Evolutionary conservation across 352 stramenopile species (phyloP).

Genomic region (Thraustochytrium striatum): DNA sequence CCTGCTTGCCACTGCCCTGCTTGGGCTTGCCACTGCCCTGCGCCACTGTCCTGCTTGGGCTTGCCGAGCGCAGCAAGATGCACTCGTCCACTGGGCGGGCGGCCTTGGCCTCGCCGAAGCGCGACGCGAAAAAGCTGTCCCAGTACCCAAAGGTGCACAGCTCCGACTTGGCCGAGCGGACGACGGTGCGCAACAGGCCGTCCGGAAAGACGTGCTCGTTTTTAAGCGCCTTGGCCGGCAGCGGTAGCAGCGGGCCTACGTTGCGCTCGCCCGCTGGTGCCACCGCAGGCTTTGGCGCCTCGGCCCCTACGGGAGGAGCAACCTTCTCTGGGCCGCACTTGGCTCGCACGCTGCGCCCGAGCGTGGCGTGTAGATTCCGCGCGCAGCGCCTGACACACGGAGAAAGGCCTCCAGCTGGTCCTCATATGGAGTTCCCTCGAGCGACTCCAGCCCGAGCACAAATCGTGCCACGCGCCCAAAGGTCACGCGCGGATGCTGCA

Average conservation of each 20-base stretch:
- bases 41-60: too few species aligned
- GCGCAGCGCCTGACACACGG: constrained; percentile 1
- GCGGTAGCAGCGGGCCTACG: not conserved
- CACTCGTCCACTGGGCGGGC: not conserved
- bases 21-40: too few species aligned
- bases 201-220: constrained; percentile 26
- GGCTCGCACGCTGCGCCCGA: not conserved
- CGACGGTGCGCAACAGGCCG: not conserved
- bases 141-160: constrained; percentile 37
- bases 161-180: constrained; percentile 13
- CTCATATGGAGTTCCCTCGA: constrained; percentile 17
- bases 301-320: not conserved
- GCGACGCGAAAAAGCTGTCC: constrained; percentile 25
- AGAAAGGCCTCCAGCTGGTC: constrained; percentile 49
- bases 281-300: too few species aligned
- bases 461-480: constrained; percentile 5
- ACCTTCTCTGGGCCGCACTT: not conserved
- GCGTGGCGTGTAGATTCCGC: constrained; percentile 35
- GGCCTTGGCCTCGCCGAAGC: not conserved
- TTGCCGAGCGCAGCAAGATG: not conserved
- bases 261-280: too few species aligned
- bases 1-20: not conserved
- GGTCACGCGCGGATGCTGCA: constrained; percentile 60
- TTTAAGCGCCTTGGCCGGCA: not conserved
- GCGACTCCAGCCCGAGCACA: not conserved